phyloP scores from a whole-genome alignment of 192 early-diverging fungal genomes.

The Coemansia sp. region DNA sequence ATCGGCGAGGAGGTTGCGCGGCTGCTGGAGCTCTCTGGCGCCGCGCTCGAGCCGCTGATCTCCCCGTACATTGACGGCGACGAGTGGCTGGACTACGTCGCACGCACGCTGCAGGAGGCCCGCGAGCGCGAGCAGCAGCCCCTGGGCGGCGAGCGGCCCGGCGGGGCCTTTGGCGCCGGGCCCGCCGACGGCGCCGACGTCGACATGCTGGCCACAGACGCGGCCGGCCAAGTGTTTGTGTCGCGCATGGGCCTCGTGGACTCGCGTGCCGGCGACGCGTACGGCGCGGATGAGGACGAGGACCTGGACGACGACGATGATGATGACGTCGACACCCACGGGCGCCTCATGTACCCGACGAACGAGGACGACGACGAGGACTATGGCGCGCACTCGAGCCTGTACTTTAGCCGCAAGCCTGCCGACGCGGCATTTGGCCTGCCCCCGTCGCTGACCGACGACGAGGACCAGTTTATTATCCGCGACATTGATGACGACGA shows the following conservation, averaged over 20 bases:
- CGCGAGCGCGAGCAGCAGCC: slow-evolving; percentile 51
- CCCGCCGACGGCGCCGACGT: slow-evolving; percentile 9
- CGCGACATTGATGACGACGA: slow-evolving; percentile 31
- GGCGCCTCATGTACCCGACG: slow-evolving; percentile 18
- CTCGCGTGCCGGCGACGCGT: slow-evolving; percentile 15
- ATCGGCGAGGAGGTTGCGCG: slow-evolving; percentile 96
- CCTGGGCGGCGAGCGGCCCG: slow-evolving; percentile 49
- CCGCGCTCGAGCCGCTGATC: slow-evolving; percentile 47
- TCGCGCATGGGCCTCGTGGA: slow-evolving; percentile 50
- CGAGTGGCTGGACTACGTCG: slow-evolving; percentile 52
- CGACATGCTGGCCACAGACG: slow-evolving; percentile 16
- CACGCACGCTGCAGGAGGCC: slow-evolving; percentile 35
- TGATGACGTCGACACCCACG: slow-evolving; percentile 14
- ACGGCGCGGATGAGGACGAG: slow-evolving; percentile 35
- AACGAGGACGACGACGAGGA: slow-evolving; percentile 36
- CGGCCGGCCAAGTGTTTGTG: slow-evolving; percentile 41
- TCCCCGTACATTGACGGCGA: slow-evolving; percentile 45
- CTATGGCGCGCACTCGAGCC: slow-evolving; percentile 7
- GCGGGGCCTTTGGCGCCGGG: slow-evolving; percentile 7
- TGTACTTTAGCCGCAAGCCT: slow-evolving; percentile 23
- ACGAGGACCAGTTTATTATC: slow-evolving; percentile 43
- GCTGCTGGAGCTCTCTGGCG: slow-evolving; percentile 70
- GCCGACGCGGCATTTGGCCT: not conserved
- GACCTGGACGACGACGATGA: slow-evolving; percentile 37
- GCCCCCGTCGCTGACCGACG: slow-evolving; percentile 19